Evolutionary conservation across 768 basidiomycete genomes (phyloP).

Genomic region (Phlebiopsis gigantea): DNA sequence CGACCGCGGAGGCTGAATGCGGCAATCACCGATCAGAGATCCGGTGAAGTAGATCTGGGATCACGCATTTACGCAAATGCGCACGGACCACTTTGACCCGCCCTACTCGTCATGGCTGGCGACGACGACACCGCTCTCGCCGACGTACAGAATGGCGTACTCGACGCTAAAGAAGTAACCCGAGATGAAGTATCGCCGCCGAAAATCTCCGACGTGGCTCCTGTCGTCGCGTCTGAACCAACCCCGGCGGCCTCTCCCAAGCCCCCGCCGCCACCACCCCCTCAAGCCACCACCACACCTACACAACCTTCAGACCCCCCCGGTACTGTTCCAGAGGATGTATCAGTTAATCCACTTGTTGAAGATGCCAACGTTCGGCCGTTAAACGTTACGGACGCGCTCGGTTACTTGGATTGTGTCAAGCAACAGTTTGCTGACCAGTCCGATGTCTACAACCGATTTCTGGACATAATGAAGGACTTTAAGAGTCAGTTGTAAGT

Average conservation of each 20-base stretch:
- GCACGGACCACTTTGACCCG: conserved; percentile 2
- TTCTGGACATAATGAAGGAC: conserved; percentile 71
- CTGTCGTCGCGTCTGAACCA: not conserved
- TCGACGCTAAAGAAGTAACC: not conserved
- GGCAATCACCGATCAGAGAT: not conserved
- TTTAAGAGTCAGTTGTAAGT: conserved; percentile 61
- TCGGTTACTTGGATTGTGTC: conserved; percentile 61
- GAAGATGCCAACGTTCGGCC: conserved; percentile 30
- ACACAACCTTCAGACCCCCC: not conserved
- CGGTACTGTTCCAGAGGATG: not conserved
- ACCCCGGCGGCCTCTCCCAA: no score
- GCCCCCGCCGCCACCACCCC: not conserved
- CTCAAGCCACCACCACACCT: not conserved
- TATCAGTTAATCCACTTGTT: not conserved
- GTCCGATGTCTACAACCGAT: conserved; percentile 59
- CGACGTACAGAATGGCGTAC: not conserved
- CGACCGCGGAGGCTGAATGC: not conserved
- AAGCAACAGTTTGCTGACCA: conserved; percentile 54
- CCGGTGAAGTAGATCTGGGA: not conserved
- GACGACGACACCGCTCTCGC: not conserved
- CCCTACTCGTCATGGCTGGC: conserved; percentile 3
- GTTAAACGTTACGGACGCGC: conserved; percentile 57
- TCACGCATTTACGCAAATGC: not conserved
- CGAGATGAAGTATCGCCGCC: not conserved
- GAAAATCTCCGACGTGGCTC: not conserved